phyloP scores from a whole-genome alignment of 345 rosid species.

The Pseudoturritis turrita region DNA sequence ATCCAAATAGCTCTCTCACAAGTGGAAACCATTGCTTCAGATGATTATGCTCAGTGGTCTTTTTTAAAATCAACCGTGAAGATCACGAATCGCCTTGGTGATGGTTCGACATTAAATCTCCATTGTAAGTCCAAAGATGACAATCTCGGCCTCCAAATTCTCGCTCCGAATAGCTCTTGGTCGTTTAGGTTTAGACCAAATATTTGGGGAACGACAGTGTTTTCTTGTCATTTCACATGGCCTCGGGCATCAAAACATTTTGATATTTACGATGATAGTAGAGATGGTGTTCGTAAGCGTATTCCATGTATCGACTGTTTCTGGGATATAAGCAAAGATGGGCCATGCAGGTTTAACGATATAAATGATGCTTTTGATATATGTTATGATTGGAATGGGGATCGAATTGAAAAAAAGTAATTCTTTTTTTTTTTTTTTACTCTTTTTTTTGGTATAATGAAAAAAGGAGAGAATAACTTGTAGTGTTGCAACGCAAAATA shows the following conservation, averaged over 20 bases:
- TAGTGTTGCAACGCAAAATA: neutral
- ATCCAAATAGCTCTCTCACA: slow-evolving; percentile 9
- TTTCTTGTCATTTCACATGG: slow-evolving; percentile 24
- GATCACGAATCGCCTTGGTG: slow-evolving; percentile 23
- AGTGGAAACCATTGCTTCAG: neutral
- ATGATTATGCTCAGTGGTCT: neutral
- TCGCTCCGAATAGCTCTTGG: slow-evolving; percentile 2
- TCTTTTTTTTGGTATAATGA: too few relatives aligned
- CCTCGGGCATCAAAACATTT: neutral
- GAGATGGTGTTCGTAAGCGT: slow-evolving; percentile 9
- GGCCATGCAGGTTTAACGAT: slow-evolving; percentile 12
- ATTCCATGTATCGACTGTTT: slow-evolving; percentile 18
- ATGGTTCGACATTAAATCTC: slow-evolving; percentile 7
- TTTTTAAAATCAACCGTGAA: neutral
- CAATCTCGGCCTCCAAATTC: slow-evolving; percentile 7
- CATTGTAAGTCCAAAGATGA: slow-evolving; percentile 22
- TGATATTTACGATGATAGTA: slow-evolving; percentile 19
- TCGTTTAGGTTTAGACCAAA: slow-evolving; percentile 11
- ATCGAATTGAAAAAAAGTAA: neutral
- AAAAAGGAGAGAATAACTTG: too few relatives aligned
- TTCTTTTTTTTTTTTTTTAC: too few relatives aligned
- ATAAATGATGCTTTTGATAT: neutral
- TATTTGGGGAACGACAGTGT: slow-evolving; percentile 3
- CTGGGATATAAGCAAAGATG: slow-evolving; percentile 19
- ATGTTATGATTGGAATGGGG: slow-evolving; percentile 23